Base-by-base conservation (phyloP, 768 basidiomycete species). In the Macrolepiota dolichaula region DNA sequence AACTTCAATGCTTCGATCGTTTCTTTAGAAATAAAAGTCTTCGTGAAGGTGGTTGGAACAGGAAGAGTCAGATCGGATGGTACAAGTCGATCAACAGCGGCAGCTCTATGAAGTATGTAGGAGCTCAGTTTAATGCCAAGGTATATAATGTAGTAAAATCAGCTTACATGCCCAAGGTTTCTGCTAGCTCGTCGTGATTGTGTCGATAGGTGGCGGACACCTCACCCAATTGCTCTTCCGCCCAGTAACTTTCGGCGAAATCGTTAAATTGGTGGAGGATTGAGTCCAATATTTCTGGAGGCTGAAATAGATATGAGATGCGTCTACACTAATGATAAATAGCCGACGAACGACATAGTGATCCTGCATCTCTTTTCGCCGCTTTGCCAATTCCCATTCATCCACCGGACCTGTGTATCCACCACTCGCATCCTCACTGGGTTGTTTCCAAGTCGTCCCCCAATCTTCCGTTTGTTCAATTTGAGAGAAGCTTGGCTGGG, bases 351-450 rank as follows among this genome's bases (percentile, higher is more conserved):
- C 91, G 69, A 91, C 85, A 68, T 81, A 78, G 47, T 78, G 78
- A 68, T 91, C 84, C 66, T 83, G 77, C 62, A 78, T 79, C 63
- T 81, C 81, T 65, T 89, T 87, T 62, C 81, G 74, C 65, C 74
- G 77, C 62, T 76, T 81, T 12, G 88, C 87, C 10, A 71, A 66
- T 64, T 88, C 88, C 89, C 90, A 91, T 71, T 88, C 87, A 67
- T 91, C 87, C 4, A 74, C 69, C 5, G 70, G 67, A 47, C 75
- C 72, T 29, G n/a, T 59, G n/a, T 70, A 65, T 40, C 59, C 52
- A 10, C 55, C 50, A 54, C 70, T 65, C 55, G 32, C 57, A 13
- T 60, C 63, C 38, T 64, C 68, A 15, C 69, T 66, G 49, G 66
- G 25, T 57, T 69, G 65, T 36, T 57, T 71, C 84, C 84, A 85